These are phyloP conservation scores for Erucastrum elatum DNA, from an alignment of 345 rosid genomes.

Conservation along the genomic window DNA sequence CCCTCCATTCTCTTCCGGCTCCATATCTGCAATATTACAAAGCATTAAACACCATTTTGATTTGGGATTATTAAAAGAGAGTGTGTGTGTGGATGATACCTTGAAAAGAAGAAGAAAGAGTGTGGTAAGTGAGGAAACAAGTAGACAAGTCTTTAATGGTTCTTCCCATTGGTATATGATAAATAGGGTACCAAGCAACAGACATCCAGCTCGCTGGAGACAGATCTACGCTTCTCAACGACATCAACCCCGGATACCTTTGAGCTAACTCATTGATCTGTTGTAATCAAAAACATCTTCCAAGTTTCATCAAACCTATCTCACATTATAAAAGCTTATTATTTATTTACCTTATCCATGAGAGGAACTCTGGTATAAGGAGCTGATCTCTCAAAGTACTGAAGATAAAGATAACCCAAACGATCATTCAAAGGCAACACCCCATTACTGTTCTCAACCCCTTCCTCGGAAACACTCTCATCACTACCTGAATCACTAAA, in stretches of 20 bases:
- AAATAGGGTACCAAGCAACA: constrained; percentile 97
- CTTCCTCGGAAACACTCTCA: constrained; percentile 89
- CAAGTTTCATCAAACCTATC: constrained; percentile 2
- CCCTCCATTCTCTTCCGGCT: constrained; percentile 52
- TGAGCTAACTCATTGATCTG: constrained; percentile 77
- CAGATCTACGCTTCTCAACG: constrained; percentile 92
- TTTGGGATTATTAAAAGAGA: not conserved
- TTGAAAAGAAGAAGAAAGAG: constrained; percentile 95
- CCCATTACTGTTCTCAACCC: constrained; percentile 60
- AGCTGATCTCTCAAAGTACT: constrained; percentile 87
- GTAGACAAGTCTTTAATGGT: constrained; percentile 94
- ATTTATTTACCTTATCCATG: constrained; percentile 78
- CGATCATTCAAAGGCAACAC: constrained; percentile 61
- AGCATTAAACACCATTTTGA: not conserved
- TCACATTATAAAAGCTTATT: too few species aligned
- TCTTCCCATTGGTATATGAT: constrained; percentile 98
- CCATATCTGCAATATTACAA: constrained; percentile 41
- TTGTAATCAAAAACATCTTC: constrained; percentile 30
- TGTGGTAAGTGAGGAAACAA: constrained; percentile 94
- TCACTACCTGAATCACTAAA: constrained; percentile 83
- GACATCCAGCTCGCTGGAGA: constrained; percentile 99
- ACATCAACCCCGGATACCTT: constrained; percentile 76
- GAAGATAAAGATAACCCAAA: constrained; percentile 74
- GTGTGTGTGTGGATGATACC: constrained; percentile 42
- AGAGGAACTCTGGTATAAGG: constrained; percentile 95